A percentile compares a stretch with the other conserved stretches of the same genome.
Evolutionary conservation across 164 flowering plant species (phyloP).

Genomic region (Platanus orientalis): DNA sequence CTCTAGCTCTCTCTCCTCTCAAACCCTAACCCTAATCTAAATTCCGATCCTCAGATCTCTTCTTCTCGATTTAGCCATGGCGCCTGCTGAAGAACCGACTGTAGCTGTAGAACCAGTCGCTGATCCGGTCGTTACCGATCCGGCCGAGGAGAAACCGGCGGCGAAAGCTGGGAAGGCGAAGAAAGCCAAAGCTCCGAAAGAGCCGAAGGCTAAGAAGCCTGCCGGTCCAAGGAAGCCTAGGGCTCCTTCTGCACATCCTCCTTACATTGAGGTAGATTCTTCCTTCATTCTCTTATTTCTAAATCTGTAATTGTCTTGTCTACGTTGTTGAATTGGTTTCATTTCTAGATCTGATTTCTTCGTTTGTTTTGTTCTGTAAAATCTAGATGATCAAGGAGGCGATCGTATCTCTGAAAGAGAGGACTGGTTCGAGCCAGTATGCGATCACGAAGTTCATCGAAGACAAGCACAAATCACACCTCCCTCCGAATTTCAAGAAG

Average conservation of each 20-base stretch:
- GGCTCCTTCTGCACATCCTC: constrained; percentile 39
- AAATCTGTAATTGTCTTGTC: no score
- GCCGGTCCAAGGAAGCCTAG: constrained; percentile 26
- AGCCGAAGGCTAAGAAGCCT: constrained; percentile 23
- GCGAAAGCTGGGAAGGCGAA: constrained; percentile 2
- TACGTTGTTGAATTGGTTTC: neutral
- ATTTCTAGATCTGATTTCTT: constrained; percentile 1
- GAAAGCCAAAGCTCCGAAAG: constrained; percentile 21
- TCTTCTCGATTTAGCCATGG: constrained; percentile 11
- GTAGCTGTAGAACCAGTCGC: constrained; percentile 7
- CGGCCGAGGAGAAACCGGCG: constrained; percentile 13
- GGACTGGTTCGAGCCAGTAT: constrained; percentile 67
- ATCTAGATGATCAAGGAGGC: constrained; percentile 63
- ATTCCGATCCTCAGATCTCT: neutral
- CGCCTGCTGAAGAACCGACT: constrained; percentile 20
- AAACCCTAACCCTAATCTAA: neutral
- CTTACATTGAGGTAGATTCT: constrained; percentile 41
- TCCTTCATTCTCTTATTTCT: neutral
- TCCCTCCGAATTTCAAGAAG: constrained; percentile 51
- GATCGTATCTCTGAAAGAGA: constrained; percentile 55
- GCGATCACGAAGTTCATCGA: constrained; percentile 67
- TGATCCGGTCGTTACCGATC: constrained; percentile 4
- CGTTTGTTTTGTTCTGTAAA: neutral
- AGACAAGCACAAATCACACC: constrained; percentile 43
- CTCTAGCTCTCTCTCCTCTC: neutral